A percentile compares a stretch with the other conserved stretches of the same genome.
Conservation (phyloP, 192 early-diverging fungal species). For the Obelidium mucronatum region DNA sequence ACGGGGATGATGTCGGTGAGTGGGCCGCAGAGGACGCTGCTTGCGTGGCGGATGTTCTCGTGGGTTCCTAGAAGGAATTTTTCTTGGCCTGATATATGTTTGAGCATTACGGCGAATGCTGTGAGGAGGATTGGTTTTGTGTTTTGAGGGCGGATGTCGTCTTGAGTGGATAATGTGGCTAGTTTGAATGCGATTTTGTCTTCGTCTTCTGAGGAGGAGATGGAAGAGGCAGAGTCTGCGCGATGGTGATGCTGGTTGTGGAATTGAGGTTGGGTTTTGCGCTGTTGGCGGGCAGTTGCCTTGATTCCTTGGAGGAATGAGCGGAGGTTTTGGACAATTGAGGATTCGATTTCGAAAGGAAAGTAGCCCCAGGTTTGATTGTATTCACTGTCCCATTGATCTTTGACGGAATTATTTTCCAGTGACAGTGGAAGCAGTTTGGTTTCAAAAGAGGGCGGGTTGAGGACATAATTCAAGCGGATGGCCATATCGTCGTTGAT, state of each 20-base stretch:
- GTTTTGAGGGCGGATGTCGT: constrained; percentile 29
- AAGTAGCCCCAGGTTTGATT: constrained; percentile 38
- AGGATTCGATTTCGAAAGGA: constrained; percentile 43
- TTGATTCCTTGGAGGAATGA: constrained; percentile 38
- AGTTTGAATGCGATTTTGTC: neutral
- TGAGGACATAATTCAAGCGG: constrained; percentile 46
- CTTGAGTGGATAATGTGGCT: neutral
- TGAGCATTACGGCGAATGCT: constrained; percentile 58
- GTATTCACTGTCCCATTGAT: constrained; percentile 9
- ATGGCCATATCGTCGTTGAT: constrained; percentile 58
- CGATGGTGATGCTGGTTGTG: too few species aligned
- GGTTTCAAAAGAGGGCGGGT: constrained; percentile 53
- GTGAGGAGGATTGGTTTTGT: constrained; percentile 37
- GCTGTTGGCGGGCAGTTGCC: neutral
- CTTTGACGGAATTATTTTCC: constrained; percentile 16
- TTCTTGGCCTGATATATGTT: constrained; percentile 58
- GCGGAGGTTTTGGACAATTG: constrained; percentile 45
- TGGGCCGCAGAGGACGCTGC: constrained; percentile 53
- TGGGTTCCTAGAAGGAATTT: constrained; percentile 57
- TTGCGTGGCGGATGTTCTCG: constrained; percentile 41
- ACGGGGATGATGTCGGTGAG: constrained; percentile 56
- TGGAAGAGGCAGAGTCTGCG: neutral
- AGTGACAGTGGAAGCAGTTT: constrained; percentile 41
- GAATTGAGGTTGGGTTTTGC: neutral
- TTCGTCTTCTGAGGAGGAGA: constrained; percentile 2